Evolutionary conservation across 2,329 filamentous ascomycete species (phyloP).

Genomic region (Amauroascus niger): DNA sequence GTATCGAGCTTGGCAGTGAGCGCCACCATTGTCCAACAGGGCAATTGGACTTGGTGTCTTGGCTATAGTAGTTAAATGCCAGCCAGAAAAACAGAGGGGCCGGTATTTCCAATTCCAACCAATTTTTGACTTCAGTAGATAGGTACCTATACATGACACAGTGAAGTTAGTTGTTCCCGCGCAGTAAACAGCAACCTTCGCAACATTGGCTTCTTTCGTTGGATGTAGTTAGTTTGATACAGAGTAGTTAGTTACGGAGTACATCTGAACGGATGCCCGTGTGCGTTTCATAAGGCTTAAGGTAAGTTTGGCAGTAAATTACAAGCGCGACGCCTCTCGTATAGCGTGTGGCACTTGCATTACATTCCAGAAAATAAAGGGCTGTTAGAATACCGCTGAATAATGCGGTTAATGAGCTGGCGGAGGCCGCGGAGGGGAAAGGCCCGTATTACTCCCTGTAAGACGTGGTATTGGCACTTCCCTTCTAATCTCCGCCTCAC

Average conservation of each 20-base stretch:
- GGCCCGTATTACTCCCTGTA: slow-evolving; percentile 5
- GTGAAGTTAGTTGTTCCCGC: too few species aligned
- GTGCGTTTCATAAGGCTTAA: slow-evolving; percentile 5
- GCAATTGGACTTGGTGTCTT: too few species aligned
- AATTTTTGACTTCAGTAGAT: too few species aligned
- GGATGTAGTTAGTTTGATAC: too few species aligned
- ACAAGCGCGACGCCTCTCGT: background rate
- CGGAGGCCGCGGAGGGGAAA: background rate
- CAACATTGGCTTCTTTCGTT: too few species aligned
- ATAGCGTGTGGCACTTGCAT: background rate
- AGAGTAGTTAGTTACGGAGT: too few species aligned
- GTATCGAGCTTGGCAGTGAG: background rate
- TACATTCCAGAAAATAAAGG: background rate
- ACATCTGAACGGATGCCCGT: background rate
- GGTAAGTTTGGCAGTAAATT: background rate
- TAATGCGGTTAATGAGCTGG: background rate
- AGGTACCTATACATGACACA: too few species aligned
- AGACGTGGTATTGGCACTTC: background rate
- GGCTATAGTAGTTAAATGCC: too few species aligned
- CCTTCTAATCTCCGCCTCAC: slow-evolving; percentile 5
- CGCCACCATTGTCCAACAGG: too few species aligned
- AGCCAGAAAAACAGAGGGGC: too few species aligned
- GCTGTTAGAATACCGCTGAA: background rate
- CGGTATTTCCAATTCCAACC: too few species aligned
- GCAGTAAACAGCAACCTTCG: too few species aligned